phyloP scores from a whole-genome alignment of 2,329 filamentous ascomycete species.

The Pezicula neosporulosa region DNA sequence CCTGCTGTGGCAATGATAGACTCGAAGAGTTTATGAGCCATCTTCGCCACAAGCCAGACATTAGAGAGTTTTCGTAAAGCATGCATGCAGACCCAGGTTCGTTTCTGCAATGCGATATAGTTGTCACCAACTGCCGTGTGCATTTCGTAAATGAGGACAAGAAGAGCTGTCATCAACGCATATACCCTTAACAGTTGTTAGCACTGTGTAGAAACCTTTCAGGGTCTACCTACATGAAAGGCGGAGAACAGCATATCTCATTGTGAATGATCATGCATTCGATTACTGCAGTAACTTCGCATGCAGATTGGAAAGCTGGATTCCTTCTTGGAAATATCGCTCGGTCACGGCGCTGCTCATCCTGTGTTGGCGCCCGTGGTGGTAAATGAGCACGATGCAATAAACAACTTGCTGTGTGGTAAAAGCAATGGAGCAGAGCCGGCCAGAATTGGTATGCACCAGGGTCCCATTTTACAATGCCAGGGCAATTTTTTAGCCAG shows the following conservation, averaged over 20 bases:
- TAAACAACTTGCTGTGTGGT: neutral
- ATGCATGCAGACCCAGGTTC: neutral
- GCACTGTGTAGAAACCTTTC: neutral
- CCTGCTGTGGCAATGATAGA: neutral
- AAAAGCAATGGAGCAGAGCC: slow-evolving; percentile 68
- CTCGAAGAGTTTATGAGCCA: neutral
- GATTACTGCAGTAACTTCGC: neutral
- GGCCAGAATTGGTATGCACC: slow-evolving; percentile 92
- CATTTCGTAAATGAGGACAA: neutral
- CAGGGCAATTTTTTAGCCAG: slow-evolving; percentile 93
- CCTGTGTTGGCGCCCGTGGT: neutral
- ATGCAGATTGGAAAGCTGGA: neutral
- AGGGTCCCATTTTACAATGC: slow-evolving; percentile 87
- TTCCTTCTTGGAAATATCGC: neutral
- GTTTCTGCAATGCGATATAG: neutral
- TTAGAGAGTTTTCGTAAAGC: neutral
- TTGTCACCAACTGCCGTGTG: neutral
- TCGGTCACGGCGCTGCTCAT: neutral
- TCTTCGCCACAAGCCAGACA: slow-evolving; percentile 1
- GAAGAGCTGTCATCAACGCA: neutral
- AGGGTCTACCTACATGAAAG: neutral
- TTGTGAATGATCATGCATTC: neutral
- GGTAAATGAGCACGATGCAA: neutral
- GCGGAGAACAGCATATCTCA: neutral
- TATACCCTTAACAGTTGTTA: neutral